Conservation (phyloP, 768 basidiomycete genomes). For the Termitomyces sp. region DNA sequence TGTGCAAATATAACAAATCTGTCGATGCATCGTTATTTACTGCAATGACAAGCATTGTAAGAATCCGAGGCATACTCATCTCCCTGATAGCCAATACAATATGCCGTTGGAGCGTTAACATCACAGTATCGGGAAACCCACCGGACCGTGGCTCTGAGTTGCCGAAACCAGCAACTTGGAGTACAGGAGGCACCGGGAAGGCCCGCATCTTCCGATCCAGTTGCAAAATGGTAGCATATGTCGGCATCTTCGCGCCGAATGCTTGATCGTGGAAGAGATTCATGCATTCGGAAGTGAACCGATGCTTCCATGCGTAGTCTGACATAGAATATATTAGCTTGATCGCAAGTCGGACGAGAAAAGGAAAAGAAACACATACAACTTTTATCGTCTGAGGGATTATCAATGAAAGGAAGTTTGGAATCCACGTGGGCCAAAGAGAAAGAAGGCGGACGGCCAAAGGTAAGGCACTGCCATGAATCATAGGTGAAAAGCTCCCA, state of each 20-base stretch:
- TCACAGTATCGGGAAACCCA: constrained; percentile 42
- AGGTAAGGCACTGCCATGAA: constrained; percentile 61
- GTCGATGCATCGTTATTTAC: background rate
- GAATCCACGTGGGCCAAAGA: constrained; percentile 63
- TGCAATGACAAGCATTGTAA: background rate
- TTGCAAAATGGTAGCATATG: constrained; percentile 62
- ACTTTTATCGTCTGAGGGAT: constrained; percentile 48
- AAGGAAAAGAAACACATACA: constrained; percentile 36
- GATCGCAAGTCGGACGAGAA: background rate
- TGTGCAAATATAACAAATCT: constrained; percentile 69
- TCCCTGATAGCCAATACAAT: constrained; percentile 66
- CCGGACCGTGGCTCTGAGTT: constrained; percentile 42
- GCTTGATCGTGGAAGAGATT: constrained; percentile 66
- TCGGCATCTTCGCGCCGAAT: constrained; percentile 64
- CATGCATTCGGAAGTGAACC: constrained; percentile 66
- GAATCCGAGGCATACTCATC: constrained; percentile 42
- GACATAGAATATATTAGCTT: constrained; percentile 1
- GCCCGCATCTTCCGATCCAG: constrained; percentile 63
- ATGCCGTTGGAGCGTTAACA: constrained; percentile 59
- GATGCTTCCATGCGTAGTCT: constrained; percentile 71
- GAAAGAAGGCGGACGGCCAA: constrained; percentile 66
- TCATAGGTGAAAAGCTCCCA: constrained; percentile 60
- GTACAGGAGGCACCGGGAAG: constrained; percentile 58
- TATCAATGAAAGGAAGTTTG: constrained; percentile 50
- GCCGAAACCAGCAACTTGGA: constrained; percentile 68